Conservation (phyloP, 345 rosid genomes). For the Passiflora organensis region DNA sequence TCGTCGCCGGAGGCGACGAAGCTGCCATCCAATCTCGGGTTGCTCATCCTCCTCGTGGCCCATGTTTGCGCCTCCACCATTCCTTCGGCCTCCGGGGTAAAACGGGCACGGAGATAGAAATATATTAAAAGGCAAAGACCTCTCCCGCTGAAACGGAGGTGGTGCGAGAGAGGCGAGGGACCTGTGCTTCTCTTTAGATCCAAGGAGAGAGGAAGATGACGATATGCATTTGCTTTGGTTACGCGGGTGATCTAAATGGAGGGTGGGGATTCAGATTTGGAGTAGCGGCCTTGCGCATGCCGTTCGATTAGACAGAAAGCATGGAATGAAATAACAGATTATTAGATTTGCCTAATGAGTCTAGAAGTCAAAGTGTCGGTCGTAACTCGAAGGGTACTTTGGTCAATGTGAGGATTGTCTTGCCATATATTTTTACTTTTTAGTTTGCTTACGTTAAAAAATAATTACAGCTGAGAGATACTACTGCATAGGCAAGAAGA, state of each 20-base stretch:
- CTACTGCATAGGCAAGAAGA: too few relatives aligned
- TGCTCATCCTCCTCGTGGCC: conserved; percentile 99
- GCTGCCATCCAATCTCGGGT: conserved; percentile 53
- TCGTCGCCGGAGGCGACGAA: conserved; percentile 24
- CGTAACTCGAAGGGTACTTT: conserved; percentile 17
- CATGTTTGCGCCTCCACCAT: conserved; percentile 99
- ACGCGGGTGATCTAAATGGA: conserved; percentile 39
- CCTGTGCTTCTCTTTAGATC: too few relatives aligned
- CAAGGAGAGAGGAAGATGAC: background rate
- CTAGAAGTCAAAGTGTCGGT: conserved; percentile 42
- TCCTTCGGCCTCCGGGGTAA: conserved; percentile 6
- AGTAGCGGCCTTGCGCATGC: background rate
- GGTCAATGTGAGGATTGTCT: too few relatives aligned
- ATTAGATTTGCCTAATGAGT: conserved; percentile 17
- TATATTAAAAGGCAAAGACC: too few relatives aligned
- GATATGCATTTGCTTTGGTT: background rate
- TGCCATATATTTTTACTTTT: too few relatives aligned
- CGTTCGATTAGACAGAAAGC: conserved; percentile 45
- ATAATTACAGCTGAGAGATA: too few relatives aligned
- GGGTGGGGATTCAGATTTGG: conserved; percentile 58
- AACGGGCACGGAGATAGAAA: too few relatives aligned
- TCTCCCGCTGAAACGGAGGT: too few relatives aligned
- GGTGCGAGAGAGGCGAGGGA: too few relatives aligned
- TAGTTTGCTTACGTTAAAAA: too few relatives aligned
- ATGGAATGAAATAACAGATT: conserved; percentile 10